Base-by-base conservation (phyloP, 129 eudicot genomes). In the Tagetes erecta region DNA sequence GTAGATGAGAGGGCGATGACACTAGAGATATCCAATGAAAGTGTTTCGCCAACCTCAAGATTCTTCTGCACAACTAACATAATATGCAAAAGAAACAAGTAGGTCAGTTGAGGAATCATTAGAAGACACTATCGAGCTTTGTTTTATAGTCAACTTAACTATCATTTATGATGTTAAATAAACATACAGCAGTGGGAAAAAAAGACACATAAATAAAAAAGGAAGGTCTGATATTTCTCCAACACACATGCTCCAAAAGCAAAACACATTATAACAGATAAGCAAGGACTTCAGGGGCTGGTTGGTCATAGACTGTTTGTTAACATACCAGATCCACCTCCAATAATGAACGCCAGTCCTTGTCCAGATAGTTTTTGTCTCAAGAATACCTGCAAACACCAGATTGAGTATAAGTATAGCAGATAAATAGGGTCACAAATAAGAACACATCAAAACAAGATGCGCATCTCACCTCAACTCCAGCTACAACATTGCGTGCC, bases 321-420 rank as follows among this genome's bases (percentile, higher is more conserved):
- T 60, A 67, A 7, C 82, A 76, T 90, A 93, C 98, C 98, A 70
- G 97, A 86, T 83, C 98, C 98, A 84, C 97, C 95, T 14, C 95
- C 98, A 67, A 86, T 86, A 40, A 93, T 75, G 80, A 90, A 93
- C 44, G 98, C 98, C 63, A 93, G 92, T 36, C 98, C 98, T 76
- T 86, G 97, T 41, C 98, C 98, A 70, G 98, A 90, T 71, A 94
- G 76, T 80, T 89, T 94, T 83, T 94, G 98, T 88, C 97, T 89
- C 83, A 90, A 79, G 78, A 94, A 90, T 65, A 92, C 93, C 97
- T 94, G 80, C 64, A 85, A 59, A 72, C 50, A 73, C 39, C 78
- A 83, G 49, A 52, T 74, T 44, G 67, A 58, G 75, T 53, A 50
- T 44, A 51, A 20, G 53, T 36, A 56, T 3, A 59, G 13, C 27